Base-by-base conservation (phyloP, 2,329 filamentous ascomycete genomes). In the Aspergillus novofumigatus region DNA sequence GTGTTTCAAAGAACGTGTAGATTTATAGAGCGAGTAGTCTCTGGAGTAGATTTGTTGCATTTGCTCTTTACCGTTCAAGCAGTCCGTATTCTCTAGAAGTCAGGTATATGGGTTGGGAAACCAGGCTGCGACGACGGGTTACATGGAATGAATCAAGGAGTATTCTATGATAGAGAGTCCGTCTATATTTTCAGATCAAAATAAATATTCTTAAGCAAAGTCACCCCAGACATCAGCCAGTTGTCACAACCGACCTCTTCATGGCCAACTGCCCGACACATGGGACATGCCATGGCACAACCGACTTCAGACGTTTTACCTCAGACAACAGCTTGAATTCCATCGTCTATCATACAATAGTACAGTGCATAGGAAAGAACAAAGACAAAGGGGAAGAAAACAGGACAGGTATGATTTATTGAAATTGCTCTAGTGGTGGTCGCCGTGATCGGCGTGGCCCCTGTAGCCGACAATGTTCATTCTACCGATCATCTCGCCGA, bases 401-500 rank as follows among this genome's bases (percentile, higher is more conserved):
- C 60, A 62, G 65, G 59, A 54, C 59, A 62, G 55, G 59, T 55
- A 60, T 65, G 62, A 66, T 66, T 66, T 58, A 58, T 64, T 63
- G 61, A 64, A 61, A 62, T 59, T 66, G 57, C 61, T 65, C 64
- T 67, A 62, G 62, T 74, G 73, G 70, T 75, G 71, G 60, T 61
- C 64, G 61, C 76, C 72, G 67, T 82, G 82, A 62, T 76, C 76
- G 63, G 74, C 72, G 74, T 90, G 85, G 72, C 90, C 89, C 77
- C 84, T 85, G 84, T 99, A 99, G 64, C 94, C 94, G 68, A 99
- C 83, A 67, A 99, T 77, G 89, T 99, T 97, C 81, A 94, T 86
- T 72, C 92, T 86, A 70, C 94, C 94, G 70, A 99, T 87, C 77
- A 99, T 97, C 84, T 97, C 92, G 64, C 94, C 94, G 55, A 97